Percentiles rank a stretch among this genome's conserved stretches.
These are phyloP conservation scores for Trichoderma asperelloides DNA, from an alignment of 495 filamentous ascomycete genomes.

Conservation along the genomic window DNA sequence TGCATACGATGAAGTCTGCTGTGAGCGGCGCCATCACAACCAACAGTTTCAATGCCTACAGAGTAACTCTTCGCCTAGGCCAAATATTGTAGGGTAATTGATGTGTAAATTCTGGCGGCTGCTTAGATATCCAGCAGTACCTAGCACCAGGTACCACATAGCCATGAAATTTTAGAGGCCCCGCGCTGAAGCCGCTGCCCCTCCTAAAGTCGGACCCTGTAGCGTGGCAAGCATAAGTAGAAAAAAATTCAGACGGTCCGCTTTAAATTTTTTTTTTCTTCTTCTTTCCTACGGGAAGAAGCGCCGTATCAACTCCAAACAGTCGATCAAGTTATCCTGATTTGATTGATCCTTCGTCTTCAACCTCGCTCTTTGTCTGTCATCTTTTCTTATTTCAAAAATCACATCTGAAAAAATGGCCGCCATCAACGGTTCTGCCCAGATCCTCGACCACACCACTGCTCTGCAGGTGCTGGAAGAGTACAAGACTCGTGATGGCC, in stretches of 20 bases:
- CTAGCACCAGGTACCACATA: too few relatives aligned
- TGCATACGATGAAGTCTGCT: too few relatives aligned
- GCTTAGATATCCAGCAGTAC: neutral
- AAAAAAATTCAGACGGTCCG: slow-evolving; percentile 3
- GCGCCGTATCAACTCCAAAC: slow-evolving; percentile 9
- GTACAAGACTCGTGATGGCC: slow-evolving; percentile 70
- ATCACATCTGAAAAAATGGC: slow-evolving; percentile 1
- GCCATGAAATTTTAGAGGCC: neutral
- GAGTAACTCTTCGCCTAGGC: too few relatives aligned
- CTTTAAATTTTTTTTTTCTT: slow-evolving; percentile 8
- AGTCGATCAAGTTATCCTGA: slow-evolving; percentile 8
- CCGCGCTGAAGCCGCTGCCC: neutral
- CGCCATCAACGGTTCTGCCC: slow-evolving; percentile 18
- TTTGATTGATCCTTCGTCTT: slow-evolving; percentile 5
- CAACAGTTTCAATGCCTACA: too few relatives aligned
- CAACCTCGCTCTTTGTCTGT: slow-evolving; percentile 6
- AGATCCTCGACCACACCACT: slow-evolving; percentile 42
- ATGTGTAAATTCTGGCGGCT: neutral
- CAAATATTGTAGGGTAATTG: too few relatives aligned
- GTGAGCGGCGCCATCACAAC: too few relatives aligned
- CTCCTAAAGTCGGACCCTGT: neutral
- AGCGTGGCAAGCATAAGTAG: neutral
- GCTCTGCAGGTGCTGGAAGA: slow-evolving; percentile 73
- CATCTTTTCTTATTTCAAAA: neutral
- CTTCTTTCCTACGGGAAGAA: slow-evolving; percentile 10